These are phyloP conservation scores for Lecanosticta acicola DNA, from an alignment of 2,329 filamentous ascomycete species.

Conservation along the genomic window DNA sequence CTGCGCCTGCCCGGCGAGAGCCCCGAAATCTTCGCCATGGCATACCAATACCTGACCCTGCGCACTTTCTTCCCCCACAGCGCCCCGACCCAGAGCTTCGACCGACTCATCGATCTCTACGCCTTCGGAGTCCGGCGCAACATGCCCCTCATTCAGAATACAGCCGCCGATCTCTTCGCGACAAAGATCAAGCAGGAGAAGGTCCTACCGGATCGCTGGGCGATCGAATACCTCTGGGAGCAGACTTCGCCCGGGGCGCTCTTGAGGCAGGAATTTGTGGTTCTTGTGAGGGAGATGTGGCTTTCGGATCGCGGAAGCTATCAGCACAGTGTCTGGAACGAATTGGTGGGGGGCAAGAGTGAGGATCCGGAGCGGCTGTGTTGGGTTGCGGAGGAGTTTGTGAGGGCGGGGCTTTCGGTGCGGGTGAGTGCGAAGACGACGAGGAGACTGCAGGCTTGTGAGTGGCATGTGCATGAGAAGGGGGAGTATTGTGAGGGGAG, in stretches of 20 bases:
- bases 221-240: constrained; percentile 13
- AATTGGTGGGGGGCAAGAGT: constrained; percentile 5
- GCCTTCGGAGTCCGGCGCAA: constrained; percentile 7
- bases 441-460: constrained; percentile 7
- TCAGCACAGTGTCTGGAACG: constrained; percentile 7
- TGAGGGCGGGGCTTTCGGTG: not conserved
- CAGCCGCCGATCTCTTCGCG: constrained; percentile 7
- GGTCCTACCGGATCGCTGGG: constrained; percentile 11
- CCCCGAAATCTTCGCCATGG: constrained; percentile 10
- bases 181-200: constrained; percentile 7
- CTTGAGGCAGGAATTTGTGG: constrained; percentile 10
- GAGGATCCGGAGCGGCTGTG: constrained; percentile 8
- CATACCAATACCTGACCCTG: constrained; percentile 4
- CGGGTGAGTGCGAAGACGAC: constrained; percentile 6
- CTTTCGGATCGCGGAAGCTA: constrained; percentile 6
- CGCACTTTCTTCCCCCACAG: constrained; percentile 6
- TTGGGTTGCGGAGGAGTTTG: constrained; percentile 2
- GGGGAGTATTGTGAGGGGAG: constrained; percentile 1
- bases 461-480: constrained; percentile 11
- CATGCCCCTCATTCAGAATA: constrained; percentile 17
- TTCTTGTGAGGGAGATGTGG: constrained; percentile 13
- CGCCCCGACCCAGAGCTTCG: constrained; percentile 8
- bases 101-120: constrained; percentile 14
- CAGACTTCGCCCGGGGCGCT: constrained; percentile 3
- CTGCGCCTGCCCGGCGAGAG: constrained; percentile 12